Conservation (phyloP, 441 rosid species). For the Aleurites moluccanus region DNA sequence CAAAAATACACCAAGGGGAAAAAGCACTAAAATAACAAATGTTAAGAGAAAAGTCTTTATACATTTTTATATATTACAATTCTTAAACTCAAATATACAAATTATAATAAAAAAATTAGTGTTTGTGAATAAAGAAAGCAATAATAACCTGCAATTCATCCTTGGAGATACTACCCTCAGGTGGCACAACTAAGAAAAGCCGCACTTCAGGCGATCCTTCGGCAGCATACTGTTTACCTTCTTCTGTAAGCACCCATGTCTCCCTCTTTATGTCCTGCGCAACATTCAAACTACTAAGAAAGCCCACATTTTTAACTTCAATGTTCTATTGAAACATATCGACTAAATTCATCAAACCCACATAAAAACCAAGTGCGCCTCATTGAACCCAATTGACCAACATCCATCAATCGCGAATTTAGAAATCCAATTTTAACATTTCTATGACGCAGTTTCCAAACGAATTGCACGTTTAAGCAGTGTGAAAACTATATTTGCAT, state of each 20-base stretch:
- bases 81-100: not conserved
- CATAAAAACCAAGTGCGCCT: not conserved
- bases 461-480: no score
- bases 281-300: not conserved
- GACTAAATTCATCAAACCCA: not conserved
- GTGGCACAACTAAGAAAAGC: slow-evolving; percentile 72
- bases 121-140: not conserved
- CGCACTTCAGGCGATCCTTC: slow-evolving; percentile 84
- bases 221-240: slow-evolving; percentile 67
- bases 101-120: not conserved
- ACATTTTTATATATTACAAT: not conserved
- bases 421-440: not conserved
- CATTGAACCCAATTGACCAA: not conserved
- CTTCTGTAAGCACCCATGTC: slow-evolving; percentile 75
- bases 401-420: not conserved
- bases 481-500: no score
- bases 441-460: no score
- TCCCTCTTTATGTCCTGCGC: slow-evolving; percentile 68
- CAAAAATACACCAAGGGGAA: not conserved
- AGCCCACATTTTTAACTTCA: not conserved
- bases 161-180: slow-evolving; percentile 65
- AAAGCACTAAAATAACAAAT: not conserved
- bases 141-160: slow-evolving; percentile 66
- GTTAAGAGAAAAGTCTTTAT: not conserved
- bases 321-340: not conserved